Base-by-base conservation (phyloP, 1,139 yeast genomes). In the Suhomyces yuchorum region DNA sequence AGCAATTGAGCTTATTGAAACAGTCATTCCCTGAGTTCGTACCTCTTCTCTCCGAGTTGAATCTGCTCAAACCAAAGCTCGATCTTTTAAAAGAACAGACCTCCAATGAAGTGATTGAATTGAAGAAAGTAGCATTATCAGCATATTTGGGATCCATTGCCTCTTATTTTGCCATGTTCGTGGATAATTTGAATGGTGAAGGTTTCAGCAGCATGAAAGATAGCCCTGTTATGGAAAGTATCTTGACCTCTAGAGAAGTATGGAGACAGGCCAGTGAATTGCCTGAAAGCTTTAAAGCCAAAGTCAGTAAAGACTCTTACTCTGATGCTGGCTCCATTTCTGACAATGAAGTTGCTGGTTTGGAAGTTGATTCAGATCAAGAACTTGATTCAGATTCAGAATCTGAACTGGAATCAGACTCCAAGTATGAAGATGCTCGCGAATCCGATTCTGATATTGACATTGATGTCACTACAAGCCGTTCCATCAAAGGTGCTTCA, bases 191-290 rank as follows among this genome's bases (percentile, higher is more conserved):
- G 48, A 72, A 72, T 37, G 81, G 76, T 4, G 87, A 83, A 46
- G 75, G 77, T 8, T 83, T 85, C 58, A 52, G 64, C 30, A 75
- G 85, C 26, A 82, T 92, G 85, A 90, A 87, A 58, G 95, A 88
- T 49, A 92, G 86, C 57, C 88, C 93, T 2, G 86, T 92, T 2
- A 91, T 92, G 96, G 92, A 88, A 59, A 79, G 86, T 28, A 85
- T 92, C 39, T 73, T 92, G 50, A 83, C 87, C 47, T 77, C 93
- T 3, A 78, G 95, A 56, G 97, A 91, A 62, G 78, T 87, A n/a
- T 92, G 97, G 97, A 80, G 95, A 62, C 92, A 85, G 57, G 92
- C 90, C 3, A 74, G 65, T 43, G 81, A 70, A 49, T 63, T 85
- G 35, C 73, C 76, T 5, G 73, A 70, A 17, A 51, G 28, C 11